Evolutionary conservation across 345 rosid genomes (phyloP).

Genomic region (Eucalyptus pumila): DNA sequence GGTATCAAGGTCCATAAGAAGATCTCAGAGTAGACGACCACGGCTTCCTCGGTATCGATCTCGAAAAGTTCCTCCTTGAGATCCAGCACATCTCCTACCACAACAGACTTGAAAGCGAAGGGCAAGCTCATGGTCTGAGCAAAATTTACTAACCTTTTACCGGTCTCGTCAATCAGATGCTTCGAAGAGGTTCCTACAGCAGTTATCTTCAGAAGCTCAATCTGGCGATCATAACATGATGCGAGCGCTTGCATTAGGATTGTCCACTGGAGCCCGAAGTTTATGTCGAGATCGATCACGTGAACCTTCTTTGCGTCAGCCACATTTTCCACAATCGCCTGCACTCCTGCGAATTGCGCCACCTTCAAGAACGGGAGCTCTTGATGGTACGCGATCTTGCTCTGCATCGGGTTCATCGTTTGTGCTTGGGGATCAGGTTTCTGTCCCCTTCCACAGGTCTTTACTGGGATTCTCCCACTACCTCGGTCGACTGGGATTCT

Average conservation of each 20-base stretch:
- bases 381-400: constrained; percentile 7
- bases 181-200: constrained; percentile 12
- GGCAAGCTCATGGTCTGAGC: constrained; percentile 23
- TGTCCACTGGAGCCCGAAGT: constrained; percentile 26
- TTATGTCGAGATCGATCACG: constrained; percentile 18
- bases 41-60: constrained; percentile 11
- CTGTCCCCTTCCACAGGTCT: not conserved
- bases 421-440: not conserved
- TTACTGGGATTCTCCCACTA: constrained; percentile 1
- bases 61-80: constrained; percentile 24
- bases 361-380: constrained; percentile 19
- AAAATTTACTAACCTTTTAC: constrained; percentile 17
- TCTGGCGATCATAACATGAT: not conserved
- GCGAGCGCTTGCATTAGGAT: constrained; percentile 40
- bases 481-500: constrained; percentile 10
- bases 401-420: not conserved
- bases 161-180: constrained; percentile 12
- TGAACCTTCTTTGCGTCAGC: constrained; percentile 25
- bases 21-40: constrained; percentile 5
- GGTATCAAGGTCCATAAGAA: constrained; percentile 2
- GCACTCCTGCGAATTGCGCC: constrained; percentile 22
- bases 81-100: constrained; percentile 23
- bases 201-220: constrained; percentile 35
- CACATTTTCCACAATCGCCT: constrained; percentile 32
- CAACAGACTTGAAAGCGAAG: constrained; percentile 14